A percentile compares a stretch with the other conserved stretches of the same genome.
These are phyloP conservation scores for Pneumocystis carinii DNA, from an alignment of 1,139 yeast species.

Conservation along the genomic window DNA sequence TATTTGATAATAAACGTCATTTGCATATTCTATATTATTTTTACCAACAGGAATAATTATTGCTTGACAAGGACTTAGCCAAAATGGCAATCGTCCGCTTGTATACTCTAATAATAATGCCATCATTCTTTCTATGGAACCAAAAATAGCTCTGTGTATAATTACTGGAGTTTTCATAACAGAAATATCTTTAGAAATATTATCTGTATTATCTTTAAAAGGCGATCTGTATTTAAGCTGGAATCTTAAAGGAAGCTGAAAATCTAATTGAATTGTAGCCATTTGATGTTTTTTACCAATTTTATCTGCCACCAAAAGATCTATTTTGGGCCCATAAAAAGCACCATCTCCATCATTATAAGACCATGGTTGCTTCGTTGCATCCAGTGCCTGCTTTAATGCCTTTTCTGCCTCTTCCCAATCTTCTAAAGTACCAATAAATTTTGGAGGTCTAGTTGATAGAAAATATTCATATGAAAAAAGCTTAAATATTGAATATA, in stretches of 20 bases:
- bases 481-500: constrained; percentile 76
- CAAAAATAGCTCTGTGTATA: constrained; percentile 97
- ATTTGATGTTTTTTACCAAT: constrained; percentile 92
- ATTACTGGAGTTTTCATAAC: constrained; percentile 63
- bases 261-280: constrained; percentile 94
- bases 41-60: constrained; percentile 90
- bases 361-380: constrained; percentile 45
- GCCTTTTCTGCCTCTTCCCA: constrained; percentile 81
- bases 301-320: constrained; percentile 82
- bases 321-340: constrained; percentile 96
- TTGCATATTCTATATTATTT: constrained; percentile 67
- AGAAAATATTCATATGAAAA: constrained; percentile 68
- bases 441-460: constrained; percentile 89
- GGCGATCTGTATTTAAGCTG: constrained; percentile 61
- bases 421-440: constrained; percentile 68
- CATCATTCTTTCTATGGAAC: constrained; percentile 96
- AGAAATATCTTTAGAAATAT: constrained; percentile 20
- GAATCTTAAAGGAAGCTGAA: constrained; percentile 88
- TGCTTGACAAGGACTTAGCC: constrained; percentile 96
- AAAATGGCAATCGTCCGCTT: constrained; percentile 98
- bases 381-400: constrained; percentile 41
- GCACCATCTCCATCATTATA: constrained; percentile 96
- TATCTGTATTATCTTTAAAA: background rate
- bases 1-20: constrained; percentile 54
- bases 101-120: constrained; percentile 93